phyloP scores from a whole-genome alignment of 345 rosid genomes.

The Eucalyptus marginata region DNA sequence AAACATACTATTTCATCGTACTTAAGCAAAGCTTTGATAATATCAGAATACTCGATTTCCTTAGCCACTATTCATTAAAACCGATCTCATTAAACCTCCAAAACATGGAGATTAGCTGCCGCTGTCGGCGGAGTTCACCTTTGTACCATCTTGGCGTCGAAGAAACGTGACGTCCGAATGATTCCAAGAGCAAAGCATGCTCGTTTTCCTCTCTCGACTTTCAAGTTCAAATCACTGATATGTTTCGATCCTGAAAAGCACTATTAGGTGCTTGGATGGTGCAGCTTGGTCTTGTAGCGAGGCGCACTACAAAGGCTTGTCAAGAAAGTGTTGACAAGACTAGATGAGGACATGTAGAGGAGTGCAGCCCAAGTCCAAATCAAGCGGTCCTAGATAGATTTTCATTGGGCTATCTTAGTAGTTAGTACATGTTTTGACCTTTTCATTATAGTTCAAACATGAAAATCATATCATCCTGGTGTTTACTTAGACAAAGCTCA shows the following conservation, averaged over 20 bases:
- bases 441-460: too few species aligned
- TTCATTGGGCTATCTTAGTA: too few species aligned
- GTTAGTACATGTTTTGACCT: too few species aligned
- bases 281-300: not conserved
- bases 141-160: not conserved
- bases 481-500: too few species aligned
- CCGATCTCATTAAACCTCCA: not conserved
- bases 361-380: too few species aligned
- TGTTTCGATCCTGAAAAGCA: not conserved
- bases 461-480: rapidly evolving
- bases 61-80: not conserved
- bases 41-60: not conserved
- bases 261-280: not conserved
- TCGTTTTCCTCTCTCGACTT: not conserved
- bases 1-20: not conserved
- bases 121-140: rapidly evolving
- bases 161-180: not conserved
- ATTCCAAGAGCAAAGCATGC: not conserved
- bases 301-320: not conserved
- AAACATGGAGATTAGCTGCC: not conserved
- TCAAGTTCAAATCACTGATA: not conserved
- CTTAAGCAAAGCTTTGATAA: not conserved
- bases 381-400: rapidly evolving
- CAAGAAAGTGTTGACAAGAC: not conserved
- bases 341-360: too few species aligned